phyloP scores from a whole-genome alignment of 2,329 filamentous ascomycete genomes.

The Xylaria sp. region DNA sequence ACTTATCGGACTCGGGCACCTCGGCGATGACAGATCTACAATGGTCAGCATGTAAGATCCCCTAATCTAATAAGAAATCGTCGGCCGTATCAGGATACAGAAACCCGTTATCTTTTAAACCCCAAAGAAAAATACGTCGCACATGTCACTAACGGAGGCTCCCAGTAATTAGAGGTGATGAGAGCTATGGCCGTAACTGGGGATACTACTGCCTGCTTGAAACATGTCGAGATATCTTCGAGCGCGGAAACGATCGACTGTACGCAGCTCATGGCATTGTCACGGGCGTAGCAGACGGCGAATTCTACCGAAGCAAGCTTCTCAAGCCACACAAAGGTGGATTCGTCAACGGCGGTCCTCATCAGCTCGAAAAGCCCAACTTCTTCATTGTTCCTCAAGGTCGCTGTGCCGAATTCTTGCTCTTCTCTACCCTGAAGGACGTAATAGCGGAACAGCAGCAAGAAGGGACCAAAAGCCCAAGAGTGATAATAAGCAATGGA shows the following conservation, averaged over 20 bases:
- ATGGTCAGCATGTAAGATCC: conserved; percentile 40
- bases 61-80: neutral
- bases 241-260: conserved; percentile 32
- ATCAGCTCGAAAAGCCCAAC: conserved; percentile 37
- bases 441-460: conserved; percentile 7
- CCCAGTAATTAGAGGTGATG: conserved; percentile 43
- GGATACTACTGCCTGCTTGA: conserved; percentile 45
- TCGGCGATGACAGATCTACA: conserved; percentile 45
- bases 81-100: neutral
- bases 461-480: neutral
- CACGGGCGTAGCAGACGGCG: conserved; percentile 12
- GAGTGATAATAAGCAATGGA: conserved; percentile 39
- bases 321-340: conserved; percentile 29
- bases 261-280: conserved; percentile 22
- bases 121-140: neutral
- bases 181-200: conserved; percentile 45
- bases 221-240: conserved; percentile 42
- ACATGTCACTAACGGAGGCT: neutral
- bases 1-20: conserved; percentile 43
- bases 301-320: conserved; percentile 26
- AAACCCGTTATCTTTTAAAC: neutral
- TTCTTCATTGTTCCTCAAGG: conserved; percentile 44
- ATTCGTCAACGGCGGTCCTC: conserved; percentile 39
- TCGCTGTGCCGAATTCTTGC: conserved; percentile 40
- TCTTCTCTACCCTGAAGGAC: conserved; percentile 38